These are phyloP conservation scores for Bassia scoparia DNA, from an alignment of 148 eudicot species.

Conservation along the genomic window DNA sequence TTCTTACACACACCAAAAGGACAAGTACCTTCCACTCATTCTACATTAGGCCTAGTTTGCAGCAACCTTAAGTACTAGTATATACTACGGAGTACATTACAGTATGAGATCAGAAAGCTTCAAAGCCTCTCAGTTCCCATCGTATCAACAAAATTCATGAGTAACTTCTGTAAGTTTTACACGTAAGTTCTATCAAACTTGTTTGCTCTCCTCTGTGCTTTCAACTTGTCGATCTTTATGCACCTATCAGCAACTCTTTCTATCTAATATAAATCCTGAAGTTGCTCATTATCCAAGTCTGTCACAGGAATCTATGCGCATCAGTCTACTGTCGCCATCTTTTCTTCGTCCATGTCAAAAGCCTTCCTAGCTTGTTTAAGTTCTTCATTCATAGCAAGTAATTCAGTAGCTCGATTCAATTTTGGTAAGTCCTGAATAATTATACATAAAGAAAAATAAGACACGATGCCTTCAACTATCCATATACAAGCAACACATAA, in stretches of 20 bases:
- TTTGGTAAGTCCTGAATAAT: conserved; percentile 73
- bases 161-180: too few species aligned
- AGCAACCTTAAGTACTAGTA: too few species aligned
- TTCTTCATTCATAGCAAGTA: conserved; percentile 91
- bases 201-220: too few species aligned
- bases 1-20: too few species aligned
- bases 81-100: too few species aligned
- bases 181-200: too few species aligned
- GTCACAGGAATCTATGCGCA: background rate
- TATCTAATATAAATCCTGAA: background rate
- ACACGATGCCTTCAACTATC: background rate
- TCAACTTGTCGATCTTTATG: too few species aligned
- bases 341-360: conserved; percentile 89
- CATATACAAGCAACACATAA: background rate
- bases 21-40: too few species aligned
- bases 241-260: background rate
- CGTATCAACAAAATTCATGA: too few species aligned
- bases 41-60: too few species aligned
- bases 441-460: background rate
- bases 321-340: conserved; percentile 63
- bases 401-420: conserved; percentile 72
- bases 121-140: too few species aligned
- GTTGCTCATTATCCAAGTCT: background rate
- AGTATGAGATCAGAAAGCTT: too few species aligned
- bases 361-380: conserved; percentile 96